Percentiles rank a stretch among this genome's conserved stretches.
These are phyloP conservation scores for Jatropha curcas DNA, from an alignment of 345 rosid genomes.

Conservation along the genomic window DNA sequence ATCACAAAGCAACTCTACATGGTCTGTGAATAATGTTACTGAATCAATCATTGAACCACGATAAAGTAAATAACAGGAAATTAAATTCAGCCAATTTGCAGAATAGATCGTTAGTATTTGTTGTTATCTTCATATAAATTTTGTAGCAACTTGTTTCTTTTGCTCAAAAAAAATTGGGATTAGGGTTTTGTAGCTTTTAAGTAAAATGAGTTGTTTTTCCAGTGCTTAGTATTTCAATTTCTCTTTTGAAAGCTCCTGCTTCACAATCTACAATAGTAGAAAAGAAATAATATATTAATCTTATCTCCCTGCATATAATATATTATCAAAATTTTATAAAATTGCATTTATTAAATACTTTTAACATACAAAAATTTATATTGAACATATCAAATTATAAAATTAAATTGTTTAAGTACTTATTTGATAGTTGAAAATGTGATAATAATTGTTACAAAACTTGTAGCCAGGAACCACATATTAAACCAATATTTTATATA, in stretches of 20 bases:
- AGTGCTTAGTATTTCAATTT: background rate
- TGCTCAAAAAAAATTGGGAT: too few species aligned
- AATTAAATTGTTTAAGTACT: too few species aligned
- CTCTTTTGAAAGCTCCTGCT: background rate
- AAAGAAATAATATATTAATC: too few species aligned
- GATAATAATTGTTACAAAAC: too few species aligned
- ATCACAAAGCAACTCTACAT: slow-evolving; percentile 17
- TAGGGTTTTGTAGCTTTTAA: background rate
- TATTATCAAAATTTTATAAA: too few species aligned
- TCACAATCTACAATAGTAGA: background rate
- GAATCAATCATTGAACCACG: slow-evolving; percentile 5
- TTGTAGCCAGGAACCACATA: too few species aligned
- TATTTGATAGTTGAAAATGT: too few species aligned
- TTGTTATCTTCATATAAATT: background rate
- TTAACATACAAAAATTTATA: too few species aligned
- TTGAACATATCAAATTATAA: too few species aligned
- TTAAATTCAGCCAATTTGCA: background rate
- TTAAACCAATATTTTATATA: too few species aligned
- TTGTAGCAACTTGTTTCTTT: background rate
- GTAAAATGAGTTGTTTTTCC: background rate
- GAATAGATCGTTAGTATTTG: background rate
- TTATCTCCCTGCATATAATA: too few species aligned
- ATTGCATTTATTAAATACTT: too few species aligned
- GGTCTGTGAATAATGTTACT: slow-evolving; percentile 9
- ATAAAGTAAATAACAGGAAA: background rate